A percentile compares a stretch with the other conserved stretches of the same genome.
These are phyloP conservation scores for Acrocalymma vagum DNA, from an alignment of 2,329 filamentous ascomycete species.

Conservation along the genomic window DNA sequence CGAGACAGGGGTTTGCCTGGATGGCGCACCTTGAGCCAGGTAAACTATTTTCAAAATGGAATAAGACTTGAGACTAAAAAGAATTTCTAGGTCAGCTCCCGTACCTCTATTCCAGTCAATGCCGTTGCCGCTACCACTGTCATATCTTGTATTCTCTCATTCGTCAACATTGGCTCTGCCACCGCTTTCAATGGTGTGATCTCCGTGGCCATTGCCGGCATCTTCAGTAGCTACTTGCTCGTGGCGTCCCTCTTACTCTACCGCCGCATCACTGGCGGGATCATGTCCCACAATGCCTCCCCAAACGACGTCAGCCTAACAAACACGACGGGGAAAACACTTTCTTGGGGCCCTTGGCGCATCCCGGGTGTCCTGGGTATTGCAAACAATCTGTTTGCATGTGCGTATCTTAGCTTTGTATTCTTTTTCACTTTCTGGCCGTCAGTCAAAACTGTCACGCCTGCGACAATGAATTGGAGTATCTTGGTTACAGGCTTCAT, in stretches of 20 bases:
- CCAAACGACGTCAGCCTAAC: constrained; percentile 3
- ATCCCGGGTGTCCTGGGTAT: constrained; percentile 26
- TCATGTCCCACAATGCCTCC: constrained; percentile 13
- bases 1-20: constrained; percentile 50
- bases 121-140: constrained; percentile 36
- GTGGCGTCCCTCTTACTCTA: constrained; percentile 30
- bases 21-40: constrained; percentile 24
- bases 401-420: constrained; percentile 29
- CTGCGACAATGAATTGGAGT: constrained; percentile 38
- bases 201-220: constrained; percentile 33
- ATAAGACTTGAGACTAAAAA: constrained; percentile 24
- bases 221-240: constrained; percentile 38
- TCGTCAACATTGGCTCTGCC: constrained; percentile 58
- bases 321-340: too few relatives aligned
- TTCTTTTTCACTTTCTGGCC: constrained; percentile 43
- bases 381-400: constrained; percentile 31
- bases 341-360: constrained; percentile 40
- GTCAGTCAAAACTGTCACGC: constrained; percentile 18
- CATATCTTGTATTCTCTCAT: constrained; percentile 51
- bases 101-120: constrained; percentile 45
- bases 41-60: constrained; percentile 4
- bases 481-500: constrained; percentile 28
- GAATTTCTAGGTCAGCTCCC: constrained; percentile 23
- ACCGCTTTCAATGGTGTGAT: constrained; percentile 37
- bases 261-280: constrained; percentile 32